phyloP scores from a whole-genome alignment of 345 rosid genomes.

The Sonneratia caseolaris region DNA sequence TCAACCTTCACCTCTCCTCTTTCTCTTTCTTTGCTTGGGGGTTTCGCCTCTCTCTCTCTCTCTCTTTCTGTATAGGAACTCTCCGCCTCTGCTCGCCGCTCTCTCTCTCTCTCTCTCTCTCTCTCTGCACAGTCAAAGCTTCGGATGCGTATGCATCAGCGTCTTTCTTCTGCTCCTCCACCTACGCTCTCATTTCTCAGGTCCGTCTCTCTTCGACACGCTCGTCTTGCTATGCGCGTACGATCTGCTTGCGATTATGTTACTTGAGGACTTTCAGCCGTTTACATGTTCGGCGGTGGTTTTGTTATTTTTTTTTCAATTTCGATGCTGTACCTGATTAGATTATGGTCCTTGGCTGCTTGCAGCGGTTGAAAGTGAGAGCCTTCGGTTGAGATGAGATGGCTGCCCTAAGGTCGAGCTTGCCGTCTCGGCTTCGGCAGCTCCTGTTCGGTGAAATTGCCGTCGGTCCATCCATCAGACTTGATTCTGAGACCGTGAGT shows the following conservation, averaged over 20 bases:
- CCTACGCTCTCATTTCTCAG: slow-evolving; percentile 20
- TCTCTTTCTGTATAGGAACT: slow-evolving; percentile 6
- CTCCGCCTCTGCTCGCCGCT: neutral
- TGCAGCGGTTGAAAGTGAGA: slow-evolving; percentile 31
- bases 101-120: neutral
- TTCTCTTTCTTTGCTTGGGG: slow-evolving; percentile 22
- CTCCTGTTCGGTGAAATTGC: slow-evolving; percentile 79
- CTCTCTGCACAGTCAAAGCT: slow-evolving; percentile 13
- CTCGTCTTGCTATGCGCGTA: neutral
- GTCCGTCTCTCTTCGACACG: slow-evolving; percentile 9
- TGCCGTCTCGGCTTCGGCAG: slow-evolving; percentile 87
- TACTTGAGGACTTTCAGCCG: slow-evolving; percentile 1
- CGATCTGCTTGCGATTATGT: neutral
- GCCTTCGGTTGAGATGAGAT: slow-evolving; percentile 34
- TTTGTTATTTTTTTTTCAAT: neutral
- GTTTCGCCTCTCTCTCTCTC: slow-evolving; percentile 17
- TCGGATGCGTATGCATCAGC: slow-evolving; percentile 28
- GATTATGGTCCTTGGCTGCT: slow-evolving; percentile 1
- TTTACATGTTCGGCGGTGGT: neutral
- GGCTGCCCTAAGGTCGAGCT: slow-evolving; percentile 74
- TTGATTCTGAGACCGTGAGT: slow-evolving; percentile 87
- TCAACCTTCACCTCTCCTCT: slow-evolving; percentile 2
- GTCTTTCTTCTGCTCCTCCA: slow-evolving; percentile 7
- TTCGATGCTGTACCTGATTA: neutral
- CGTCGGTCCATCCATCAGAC: slow-evolving; percentile 60